A percentile compares a stretch with the other conserved stretches of the same genome.
phyloP scores from a whole-genome alignment of 106 monocot species.

The Acorus calamus region DNA sequence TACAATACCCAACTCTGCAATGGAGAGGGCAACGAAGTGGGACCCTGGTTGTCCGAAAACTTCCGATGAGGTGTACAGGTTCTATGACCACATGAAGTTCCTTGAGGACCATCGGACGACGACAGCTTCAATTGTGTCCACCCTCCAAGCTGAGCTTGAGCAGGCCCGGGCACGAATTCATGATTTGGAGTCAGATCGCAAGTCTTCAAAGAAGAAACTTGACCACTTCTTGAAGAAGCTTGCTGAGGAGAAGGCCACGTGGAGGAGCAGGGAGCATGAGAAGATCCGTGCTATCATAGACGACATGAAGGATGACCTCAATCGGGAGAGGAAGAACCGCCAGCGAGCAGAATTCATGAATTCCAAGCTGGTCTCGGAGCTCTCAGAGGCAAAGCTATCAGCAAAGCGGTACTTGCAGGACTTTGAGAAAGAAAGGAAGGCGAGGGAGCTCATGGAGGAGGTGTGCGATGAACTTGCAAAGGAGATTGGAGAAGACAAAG shows the following conservation, averaged over 20 bases:
- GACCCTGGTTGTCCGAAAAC: conserved; percentile 37
- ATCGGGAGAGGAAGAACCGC: conserved; percentile 63
- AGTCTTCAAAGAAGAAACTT: conserved; percentile 57
- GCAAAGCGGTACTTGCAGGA: conserved; percentile 61
- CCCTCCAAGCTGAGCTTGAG: conserved; percentile 57
- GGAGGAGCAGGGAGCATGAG: conserved; percentile 62
- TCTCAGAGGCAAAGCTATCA: conserved; percentile 63
- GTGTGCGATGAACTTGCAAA: conserved; percentile 88
- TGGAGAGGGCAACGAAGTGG: conserved; percentile 87
- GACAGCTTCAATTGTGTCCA: conserved; percentile 25
- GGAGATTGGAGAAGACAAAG: conserved; percentile 84
- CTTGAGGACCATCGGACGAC: conserved; percentile 42
- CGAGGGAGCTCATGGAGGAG: conserved; percentile 80
- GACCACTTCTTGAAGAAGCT: conserved; percentile 62
- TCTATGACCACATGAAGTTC: conserved; percentile 37
- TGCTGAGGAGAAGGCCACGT: conserved; percentile 57
- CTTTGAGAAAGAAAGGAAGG: conserved; percentile 79
- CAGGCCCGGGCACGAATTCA: conserved; percentile 32
- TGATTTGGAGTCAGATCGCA: conserved; percentile 59
- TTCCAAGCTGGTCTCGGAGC: conserved; percentile 63
- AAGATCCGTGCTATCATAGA: conserved; percentile 56
- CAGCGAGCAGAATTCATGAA: conserved; percentile 55
- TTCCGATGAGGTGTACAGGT: conserved; percentile 28
- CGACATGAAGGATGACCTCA: conserved; percentile 57
- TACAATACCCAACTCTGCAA: conserved; percentile 29